A percentile compares a stretch with the other conserved stretches of the same genome.
These are phyloP conservation scores for Thalassiosira livingstoniorum DNA, from an alignment of 352 stramenopile genomes.

Conservation along the genomic window DNA sequence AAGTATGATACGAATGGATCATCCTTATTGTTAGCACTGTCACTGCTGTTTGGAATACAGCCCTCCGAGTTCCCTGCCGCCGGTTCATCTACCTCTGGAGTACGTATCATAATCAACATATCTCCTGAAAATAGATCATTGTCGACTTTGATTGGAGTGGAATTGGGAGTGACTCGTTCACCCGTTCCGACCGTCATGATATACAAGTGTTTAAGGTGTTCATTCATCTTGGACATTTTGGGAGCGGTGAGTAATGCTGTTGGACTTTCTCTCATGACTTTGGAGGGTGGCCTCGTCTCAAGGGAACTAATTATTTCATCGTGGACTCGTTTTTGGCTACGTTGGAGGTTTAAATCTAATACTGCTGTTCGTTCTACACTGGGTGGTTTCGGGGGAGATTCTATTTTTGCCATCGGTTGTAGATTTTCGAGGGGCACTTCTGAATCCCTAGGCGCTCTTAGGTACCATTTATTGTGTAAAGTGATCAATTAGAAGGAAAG, in stretches of 20 bases:
- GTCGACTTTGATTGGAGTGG: slow-evolving; percentile 45
- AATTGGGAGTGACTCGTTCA: slow-evolving; percentile 68
- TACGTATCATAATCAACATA: slow-evolving; percentile 79
- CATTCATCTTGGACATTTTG: slow-evolving; percentile 11
- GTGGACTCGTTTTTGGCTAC: background rate
- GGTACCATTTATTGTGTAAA: too few species aligned
- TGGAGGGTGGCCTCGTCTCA: background rate
- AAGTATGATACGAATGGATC: slow-evolving; percentile 66
- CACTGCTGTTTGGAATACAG: too few species aligned
- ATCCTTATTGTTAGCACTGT: slow-evolving; percentile 25
- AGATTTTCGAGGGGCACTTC: background rate
- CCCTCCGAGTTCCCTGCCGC: too few species aligned
- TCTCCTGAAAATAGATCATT: slow-evolving; percentile 76
- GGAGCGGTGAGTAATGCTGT: background rate
- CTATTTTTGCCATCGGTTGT: too few species aligned
- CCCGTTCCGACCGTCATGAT: slow-evolving; percentile 62
- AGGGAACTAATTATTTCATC: background rate
- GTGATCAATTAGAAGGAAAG: too few species aligned
- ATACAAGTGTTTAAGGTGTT: slow-evolving; percentile 66
- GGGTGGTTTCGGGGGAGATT: too few species aligned
- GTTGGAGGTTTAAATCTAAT: background rate
- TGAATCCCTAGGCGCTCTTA: background rate
- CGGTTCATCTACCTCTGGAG: slow-evolving; percentile 72
- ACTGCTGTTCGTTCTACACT: too few species aligned
- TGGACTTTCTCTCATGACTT: slow-evolving; percentile 7